Evolutionary conservation across 352 stramenopile genomes (phyloP), one percentile per base, ranked within the genome.

Genomic region (Phytophthora constricta): DNA sequence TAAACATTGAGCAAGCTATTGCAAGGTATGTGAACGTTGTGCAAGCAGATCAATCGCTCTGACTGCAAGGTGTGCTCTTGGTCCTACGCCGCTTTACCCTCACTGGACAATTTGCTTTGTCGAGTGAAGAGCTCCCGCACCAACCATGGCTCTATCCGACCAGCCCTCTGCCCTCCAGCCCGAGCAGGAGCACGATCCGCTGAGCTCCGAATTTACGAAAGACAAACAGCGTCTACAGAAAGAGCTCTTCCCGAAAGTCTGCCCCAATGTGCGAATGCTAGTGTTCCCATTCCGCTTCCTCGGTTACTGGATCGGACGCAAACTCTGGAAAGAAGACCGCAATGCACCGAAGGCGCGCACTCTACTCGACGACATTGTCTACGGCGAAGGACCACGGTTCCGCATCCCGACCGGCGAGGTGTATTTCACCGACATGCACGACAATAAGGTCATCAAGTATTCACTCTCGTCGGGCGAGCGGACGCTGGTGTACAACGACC

Each of bases 341-440:
- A 25, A 65, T 17, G 53, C 68, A 5, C 34, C 58, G 10, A 60
- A 70, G 51, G 64, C 68, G 11, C 53, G 53, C 20, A 76, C 63
- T 10, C 33, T 76, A 4, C 45, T 72, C 27, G 68, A 70, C 37
- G 57, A 67, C 43, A 70, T 73, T 31, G 58, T 89, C 31, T 91
- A 78, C 33, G 84, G 82, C 5, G 80, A 91, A 71, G 74, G 74
- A 0, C 84, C 80, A 26, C 84, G 84, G 46, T 92, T 91, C 56
- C 82, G 80, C 26, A 9, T 77, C 26, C 16, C 69, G 5, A 76
- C 86, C 9, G 65, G 77, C 1, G 79, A 81, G n/a, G 27, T 92
- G 17, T 92, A 90, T 57, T 90, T 88, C 50, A 72, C 69, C 11
- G 84, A 92, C 42, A 92, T 90, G 80, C 79, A 80, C 60, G 77